phyloP scores from a whole-genome alignment of 768 basidiomycete genomes.

The Calocybe cyanea region DNA sequence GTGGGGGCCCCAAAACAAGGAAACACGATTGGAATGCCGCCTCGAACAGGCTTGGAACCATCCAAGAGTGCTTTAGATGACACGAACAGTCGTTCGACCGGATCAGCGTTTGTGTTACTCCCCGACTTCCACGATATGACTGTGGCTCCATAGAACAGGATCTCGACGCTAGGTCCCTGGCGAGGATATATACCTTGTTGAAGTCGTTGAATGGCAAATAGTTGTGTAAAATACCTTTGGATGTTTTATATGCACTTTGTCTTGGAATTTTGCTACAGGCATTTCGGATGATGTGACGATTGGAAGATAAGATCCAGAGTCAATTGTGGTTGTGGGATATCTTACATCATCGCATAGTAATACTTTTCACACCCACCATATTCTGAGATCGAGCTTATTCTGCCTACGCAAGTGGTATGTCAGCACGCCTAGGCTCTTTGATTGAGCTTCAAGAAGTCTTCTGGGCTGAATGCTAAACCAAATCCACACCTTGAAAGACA shows the following conservation, averaged over 20 bases:
- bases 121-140: slow-evolving; percentile 80
- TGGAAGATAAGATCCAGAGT: background rate
- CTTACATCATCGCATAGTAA: too few relatives aligned
- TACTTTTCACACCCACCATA: too few relatives aligned
- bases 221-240: slow-evolving; percentile 44
- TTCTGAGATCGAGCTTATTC: too few relatives aligned
- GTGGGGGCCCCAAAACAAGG: slow-evolving; percentile 87
- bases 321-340: too few relatives aligned
- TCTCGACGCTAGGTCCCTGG: slow-evolving; percentile 62
- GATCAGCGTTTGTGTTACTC: slow-evolving; percentile 27
- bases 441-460: too few relatives aligned
- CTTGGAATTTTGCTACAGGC: slow-evolving; percentile 48
- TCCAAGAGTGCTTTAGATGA: slow-evolving; percentile 78
- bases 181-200: background rate
- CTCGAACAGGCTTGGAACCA: slow-evolving; percentile 69
- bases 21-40: slow-evolving; percentile 65
- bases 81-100: slow-evolving; percentile 74
- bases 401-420: too few relatives aligned
- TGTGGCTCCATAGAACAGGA: slow-evolving; percentile 82
- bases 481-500: too few relatives aligned
- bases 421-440: too few relatives aligned
- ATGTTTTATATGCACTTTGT: slow-evolving; percentile 51
- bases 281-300: slow-evolving; percentile 32
- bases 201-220: background rate
- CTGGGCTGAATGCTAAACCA: too few relatives aligned